Evolutionary conservation across 352 stramenopile genomes (phyloP).

Genomic region (Proteromonas lacertae): DNA sequence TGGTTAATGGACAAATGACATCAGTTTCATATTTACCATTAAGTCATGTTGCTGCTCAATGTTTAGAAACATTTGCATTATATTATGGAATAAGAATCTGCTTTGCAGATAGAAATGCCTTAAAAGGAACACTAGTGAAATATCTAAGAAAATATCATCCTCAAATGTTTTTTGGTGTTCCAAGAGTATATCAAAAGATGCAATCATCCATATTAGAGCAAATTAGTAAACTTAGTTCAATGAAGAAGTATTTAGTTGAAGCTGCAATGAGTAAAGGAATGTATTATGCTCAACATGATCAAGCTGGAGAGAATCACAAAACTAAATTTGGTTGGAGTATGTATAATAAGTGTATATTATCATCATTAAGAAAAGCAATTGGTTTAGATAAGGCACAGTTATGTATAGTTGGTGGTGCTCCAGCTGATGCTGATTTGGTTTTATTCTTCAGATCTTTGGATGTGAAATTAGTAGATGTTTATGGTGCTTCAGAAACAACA

Average conservation of each 20-base stretch:
- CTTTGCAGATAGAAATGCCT: constrained; percentile 30
- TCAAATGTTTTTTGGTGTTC: constrained; percentile 41
- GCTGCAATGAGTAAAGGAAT: constrained; percentile 34
- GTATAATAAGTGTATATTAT: constrained; percentile 39
- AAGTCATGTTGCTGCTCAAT: constrained; percentile 18
- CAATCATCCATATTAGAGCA: constrained; percentile 30
- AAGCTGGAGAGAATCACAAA: constrained; percentile 39
- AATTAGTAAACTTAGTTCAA: constrained; percentile 24
- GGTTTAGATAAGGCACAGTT: constrained; percentile 44
- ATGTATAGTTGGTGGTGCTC: constrained; percentile 45
- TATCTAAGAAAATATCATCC: no score
- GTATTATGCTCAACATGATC: constrained; percentile 15
- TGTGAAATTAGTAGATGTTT: constrained; percentile 53
- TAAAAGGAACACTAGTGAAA: constrained; percentile 27
- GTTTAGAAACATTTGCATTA: constrained; percentile 10
- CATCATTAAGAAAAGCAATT: constrained; percentile 39
- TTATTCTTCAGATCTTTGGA: constrained; percentile 72
- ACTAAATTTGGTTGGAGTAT: constrained; percentile 42
- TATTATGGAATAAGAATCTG: constrained; percentile 12
- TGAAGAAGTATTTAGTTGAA: constrained; percentile 51
- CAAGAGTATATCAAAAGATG: constrained; percentile 25
- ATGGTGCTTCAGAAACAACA: no score
- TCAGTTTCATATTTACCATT: constrained; percentile 14
- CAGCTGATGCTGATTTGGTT: constrained; percentile 52
- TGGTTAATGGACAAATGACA: constrained; percentile 11